phyloP scores from a whole-genome alignment of 192 early-diverging fungal species.

The Coemansia sp. region DNA sequence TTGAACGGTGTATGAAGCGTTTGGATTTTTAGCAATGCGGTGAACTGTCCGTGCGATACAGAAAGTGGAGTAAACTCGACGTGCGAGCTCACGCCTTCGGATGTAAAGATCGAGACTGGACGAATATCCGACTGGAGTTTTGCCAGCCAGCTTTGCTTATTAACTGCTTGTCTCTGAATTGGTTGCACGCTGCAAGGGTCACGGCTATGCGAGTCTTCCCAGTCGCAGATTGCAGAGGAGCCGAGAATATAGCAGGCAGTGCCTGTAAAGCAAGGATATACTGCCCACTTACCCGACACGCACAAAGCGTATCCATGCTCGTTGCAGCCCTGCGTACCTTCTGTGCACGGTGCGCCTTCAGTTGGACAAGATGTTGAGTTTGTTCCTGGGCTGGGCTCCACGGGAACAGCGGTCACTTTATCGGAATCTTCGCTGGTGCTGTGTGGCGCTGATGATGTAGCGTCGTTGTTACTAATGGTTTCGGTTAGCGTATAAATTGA shows the following conservation, averaged over 20 bases:
- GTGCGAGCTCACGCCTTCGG: conserved; percentile 25
- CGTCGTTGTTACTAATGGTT: background rate
- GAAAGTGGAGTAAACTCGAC: conserved; percentile 23
- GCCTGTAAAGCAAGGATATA: conserved; percentile 28
- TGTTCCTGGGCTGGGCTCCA: background rate
- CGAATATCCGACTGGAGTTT: background rate
- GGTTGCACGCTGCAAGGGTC: conserved; percentile 11
- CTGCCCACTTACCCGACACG: conserved; percentile 19
- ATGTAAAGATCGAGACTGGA: conserved; percentile 20
- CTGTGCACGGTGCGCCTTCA: conserved; percentile 18
- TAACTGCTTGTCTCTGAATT: background rate
- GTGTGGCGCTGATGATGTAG: background rate
- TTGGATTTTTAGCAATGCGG: conserved; percentile 28
- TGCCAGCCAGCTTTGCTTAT: background rate
- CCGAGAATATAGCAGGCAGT: conserved; percentile 28
- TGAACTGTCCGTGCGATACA: conserved; percentile 8
- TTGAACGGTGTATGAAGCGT: conserved; percentile 18
- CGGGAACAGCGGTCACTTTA: background rate
- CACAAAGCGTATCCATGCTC: conserved; percentile 31
- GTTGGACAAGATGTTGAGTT: conserved; percentile 13
- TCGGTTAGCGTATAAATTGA: conserved; percentile 15
- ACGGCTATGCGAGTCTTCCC: conserved; percentile 11
- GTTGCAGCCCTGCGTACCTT: conserved; percentile 26
- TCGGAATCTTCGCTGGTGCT: background rate
- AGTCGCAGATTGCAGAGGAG: conserved; percentile 27